phyloP scores from a whole-genome alignment of 163 green algal genomes.

The Coccomyxa subellipsoidea region DNA sequence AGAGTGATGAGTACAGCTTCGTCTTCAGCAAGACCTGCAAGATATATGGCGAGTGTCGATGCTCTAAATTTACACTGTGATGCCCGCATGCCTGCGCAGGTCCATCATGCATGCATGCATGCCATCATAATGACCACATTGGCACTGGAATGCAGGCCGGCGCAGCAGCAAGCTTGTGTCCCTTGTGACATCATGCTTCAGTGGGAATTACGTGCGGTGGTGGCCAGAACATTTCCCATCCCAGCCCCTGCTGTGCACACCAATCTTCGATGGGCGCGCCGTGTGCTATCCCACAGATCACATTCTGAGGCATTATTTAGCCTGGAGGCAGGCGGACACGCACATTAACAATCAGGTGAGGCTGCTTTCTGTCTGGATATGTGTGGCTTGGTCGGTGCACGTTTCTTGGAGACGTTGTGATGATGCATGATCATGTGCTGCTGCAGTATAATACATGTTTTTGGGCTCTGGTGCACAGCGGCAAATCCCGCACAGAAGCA shows the following conservation, averaged over 20 bases:
- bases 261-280: constrained; percentile 86
- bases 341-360: constrained; percentile 93
- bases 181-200: constrained; percentile 83
- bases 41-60: constrained; percentile 79
- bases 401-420: background rate
- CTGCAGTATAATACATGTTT: constrained; percentile 96
- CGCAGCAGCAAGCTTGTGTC: constrained; percentile 83
- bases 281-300: constrained; percentile 80
- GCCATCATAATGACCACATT: too few relatives aligned
- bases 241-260: constrained; percentile 52
- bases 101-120: background rate
- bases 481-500: constrained; percentile 58
- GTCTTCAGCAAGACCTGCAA: constrained; percentile 66
- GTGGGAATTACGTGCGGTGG: constrained; percentile 72
- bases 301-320: constrained; percentile 84
- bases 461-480: constrained; percentile 83
- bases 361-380: background rate
- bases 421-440: background rate
- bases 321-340: constrained; percentile 91
- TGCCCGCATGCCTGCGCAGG: background rate
- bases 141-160: constrained; percentile 68
- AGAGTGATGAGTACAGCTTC: constrained; percentile 97
- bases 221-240: constrained; percentile 67
- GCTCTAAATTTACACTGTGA: background rate
- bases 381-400: background rate